Conservation (phyloP, 78 protist genomes). For the Parvularia atlantis region DNA sequence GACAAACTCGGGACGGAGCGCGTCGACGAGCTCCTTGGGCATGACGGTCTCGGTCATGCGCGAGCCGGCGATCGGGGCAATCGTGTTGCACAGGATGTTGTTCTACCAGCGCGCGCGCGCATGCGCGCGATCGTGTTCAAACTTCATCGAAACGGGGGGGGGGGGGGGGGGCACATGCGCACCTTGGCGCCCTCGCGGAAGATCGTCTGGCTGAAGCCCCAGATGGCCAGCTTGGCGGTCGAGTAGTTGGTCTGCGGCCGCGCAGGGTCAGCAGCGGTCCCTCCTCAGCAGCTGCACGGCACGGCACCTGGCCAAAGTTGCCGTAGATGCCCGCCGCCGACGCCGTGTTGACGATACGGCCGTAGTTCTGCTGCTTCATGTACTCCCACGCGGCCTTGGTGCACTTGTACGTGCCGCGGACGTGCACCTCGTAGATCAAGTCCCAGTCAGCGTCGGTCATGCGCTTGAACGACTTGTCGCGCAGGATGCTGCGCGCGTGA, state of each 20-base stretch:
- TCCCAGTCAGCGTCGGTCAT: conserved; percentile 73
- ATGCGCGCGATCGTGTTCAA: conserved; percentile 39
- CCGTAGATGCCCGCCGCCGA: conserved; percentile 75
- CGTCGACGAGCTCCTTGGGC: conserved; percentile 33
- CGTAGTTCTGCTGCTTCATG: conserved; percentile 51
- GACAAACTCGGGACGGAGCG: conserved; percentile 67
- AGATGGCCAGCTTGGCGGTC: conserved; percentile 45
- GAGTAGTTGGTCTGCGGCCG: conserved; percentile 73
- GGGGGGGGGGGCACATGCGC: no score
- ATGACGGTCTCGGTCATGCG: conserved; percentile 29
- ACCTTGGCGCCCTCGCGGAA: conserved; percentile 61
- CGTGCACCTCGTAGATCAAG: conserved; percentile 55
- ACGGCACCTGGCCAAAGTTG: conserved; percentile 77
- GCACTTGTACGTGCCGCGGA: conserved; percentile 51
- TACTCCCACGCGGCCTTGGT: conserved; percentile 76
- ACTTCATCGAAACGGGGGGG: no score
- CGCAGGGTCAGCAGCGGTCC: no score
- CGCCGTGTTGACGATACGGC: conserved; percentile 63
- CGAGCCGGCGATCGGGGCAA: conserved; percentile 70
- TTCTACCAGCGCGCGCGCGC: conserved; percentile 64
- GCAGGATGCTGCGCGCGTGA: conserved; percentile 55
- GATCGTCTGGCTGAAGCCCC: conserved; percentile 54
- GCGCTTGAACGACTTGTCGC: conserved; percentile 55
- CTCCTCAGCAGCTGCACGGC: no score
- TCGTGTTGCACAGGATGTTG: conserved; percentile 57